Base-by-base conservation (phyloP, 2,329 filamentous ascomycete species). In the Penicillium sp. region DNA sequence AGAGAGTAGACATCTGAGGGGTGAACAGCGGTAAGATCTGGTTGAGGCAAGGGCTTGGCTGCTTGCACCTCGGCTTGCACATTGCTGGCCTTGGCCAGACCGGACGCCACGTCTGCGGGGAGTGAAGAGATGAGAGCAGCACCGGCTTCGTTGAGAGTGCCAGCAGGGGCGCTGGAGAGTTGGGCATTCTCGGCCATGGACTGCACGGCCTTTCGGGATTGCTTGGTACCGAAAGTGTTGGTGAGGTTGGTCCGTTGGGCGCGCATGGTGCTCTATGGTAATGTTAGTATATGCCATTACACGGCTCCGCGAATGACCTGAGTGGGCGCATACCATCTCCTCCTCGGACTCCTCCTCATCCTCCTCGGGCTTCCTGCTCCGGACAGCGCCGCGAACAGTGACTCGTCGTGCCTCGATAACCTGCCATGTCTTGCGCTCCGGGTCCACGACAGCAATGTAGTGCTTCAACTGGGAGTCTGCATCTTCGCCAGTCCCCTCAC, bases 391-490 rank as follows among this genome's bases (percentile, higher is more conserved):
- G 52, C 84, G 80, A n/a, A 88, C 76, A 4, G 80, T 83, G 55
- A 87, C 73, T 69, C 83, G 81, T 59, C 83, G 83, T 25, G 81
- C 82, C 73, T 84, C 73, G 10, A 84, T 76, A 49, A 89, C 72
- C 64, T 86, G 79, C 63, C 87, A 78, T 46, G 80, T 80, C 58
- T 80, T 80, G 4, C 79, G 80, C 28, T 78, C 73, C 0, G 84
- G 83, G 63, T 89, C 85, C 66, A 82, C 86, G 46, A 89, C 78
- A 55, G 84, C 86, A 61, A 88, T 73, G 66, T 88, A 89, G 75
- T 89, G 85, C 65, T 84, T 83, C 59, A 85, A 72, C 61, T 82
- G 76, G 33, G 80, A 81, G 59, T 86, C 82, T 53, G 81, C 78
- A 43, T 79, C 77, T 57, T 84, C 81, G 28, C 65, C 68, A 60